phyloP scores from a whole-genome alignment of 768 basidiomycete species.

The Daedaleopsis sinensis region DNA sequence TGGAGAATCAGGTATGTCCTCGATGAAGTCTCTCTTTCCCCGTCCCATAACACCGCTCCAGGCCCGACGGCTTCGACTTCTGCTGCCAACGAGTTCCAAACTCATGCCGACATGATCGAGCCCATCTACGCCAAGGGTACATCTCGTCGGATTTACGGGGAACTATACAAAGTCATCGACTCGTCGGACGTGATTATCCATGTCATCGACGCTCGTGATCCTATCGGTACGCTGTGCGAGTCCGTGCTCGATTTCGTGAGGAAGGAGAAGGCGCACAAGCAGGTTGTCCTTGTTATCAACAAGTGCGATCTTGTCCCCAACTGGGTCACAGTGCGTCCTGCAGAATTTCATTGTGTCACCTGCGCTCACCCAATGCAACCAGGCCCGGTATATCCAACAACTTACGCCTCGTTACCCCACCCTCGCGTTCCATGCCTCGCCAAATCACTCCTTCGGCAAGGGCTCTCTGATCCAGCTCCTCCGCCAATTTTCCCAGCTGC shows the following conservation, averaged over 20 bases:
- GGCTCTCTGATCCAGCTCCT: constrained; percentile 96
- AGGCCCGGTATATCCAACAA: constrained; percentile 96
- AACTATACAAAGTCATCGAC: constrained; percentile 99
- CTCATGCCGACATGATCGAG: constrained; percentile 81
- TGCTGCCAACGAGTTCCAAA: constrained; percentile 47
- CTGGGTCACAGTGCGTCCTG: constrained; percentile 87
- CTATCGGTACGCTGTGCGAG: constrained; percentile 92
- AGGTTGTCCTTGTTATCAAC: constrained; percentile 94
- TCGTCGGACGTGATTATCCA: constrained; percentile 97
- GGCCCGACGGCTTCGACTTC: constrained; percentile 54
- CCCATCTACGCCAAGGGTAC: constrained; percentile 96
- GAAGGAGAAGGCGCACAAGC: constrained; percentile 98
- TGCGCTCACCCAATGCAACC: not conserved
- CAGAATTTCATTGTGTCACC: not conserved
- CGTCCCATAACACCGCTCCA: constrained; percentile 18
- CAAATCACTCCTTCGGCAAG: constrained; percentile 99
- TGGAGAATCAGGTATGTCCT: constrained; percentile 47
- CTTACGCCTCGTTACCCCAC: constrained; percentile 94
- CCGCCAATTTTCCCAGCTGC: constrained; percentile 94
- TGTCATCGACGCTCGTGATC: constrained; percentile 94
- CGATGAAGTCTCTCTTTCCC: not conserved
- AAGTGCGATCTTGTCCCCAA: constrained; percentile 98
- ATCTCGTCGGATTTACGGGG: constrained; percentile 93
- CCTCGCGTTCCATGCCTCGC: constrained; percentile 97
- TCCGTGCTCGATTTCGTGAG: constrained; percentile 90